A percentile compares a stretch with the other conserved stretches of the same genome.
Conservation (phyloP, 2,329 filamentous ascomycete genomes). For the Rhinocladiella mackenziei region DNA sequence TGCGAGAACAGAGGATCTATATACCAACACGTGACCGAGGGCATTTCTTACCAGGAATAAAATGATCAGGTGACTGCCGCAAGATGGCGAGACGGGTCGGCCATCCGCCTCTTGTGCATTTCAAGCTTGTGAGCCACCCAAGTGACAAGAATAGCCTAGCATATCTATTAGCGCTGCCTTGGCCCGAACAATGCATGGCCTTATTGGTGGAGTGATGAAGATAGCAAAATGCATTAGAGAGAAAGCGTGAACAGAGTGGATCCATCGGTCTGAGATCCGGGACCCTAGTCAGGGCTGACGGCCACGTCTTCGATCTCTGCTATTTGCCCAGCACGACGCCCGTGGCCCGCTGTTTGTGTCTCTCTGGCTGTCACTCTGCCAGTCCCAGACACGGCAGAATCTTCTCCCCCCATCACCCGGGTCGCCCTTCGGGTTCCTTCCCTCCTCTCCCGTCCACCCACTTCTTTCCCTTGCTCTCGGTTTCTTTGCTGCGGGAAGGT, state of each 20-base stretch:
- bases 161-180: background rate
- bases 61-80: conserved; percentile 8
- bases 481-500: conserved; percentile 14
- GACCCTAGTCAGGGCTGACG: conserved; percentile 4
- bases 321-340: conserved; percentile 1
- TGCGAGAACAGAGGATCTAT: too few species aligned
- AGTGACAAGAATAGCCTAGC: background rate
- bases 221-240: conserved; percentile 4
- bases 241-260: conserved; percentile 1
- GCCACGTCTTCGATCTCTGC: conserved; percentile 1
- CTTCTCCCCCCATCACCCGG: conserved; percentile 1
- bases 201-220: conserved; percentile 5
- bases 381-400: background rate
- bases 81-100: too few species aligned
- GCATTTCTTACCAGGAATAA: too few species aligned
- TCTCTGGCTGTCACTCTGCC: background rate
- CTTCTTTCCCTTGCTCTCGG: conserved; percentile 23
- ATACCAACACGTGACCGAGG: conserved; percentile 6
- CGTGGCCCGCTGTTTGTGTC: background rate
- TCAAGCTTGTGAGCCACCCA: background rate
- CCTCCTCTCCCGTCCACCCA: conserved; percentile 15
- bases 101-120: too few species aligned
- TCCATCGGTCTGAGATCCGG: conserved; percentile 1
- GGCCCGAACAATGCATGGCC: background rate
- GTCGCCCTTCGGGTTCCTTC: conserved; percentile 7